Base-by-base conservation (phyloP, 2,329 filamentous ascomycete species). In the Alternaria rosae region DNA sequence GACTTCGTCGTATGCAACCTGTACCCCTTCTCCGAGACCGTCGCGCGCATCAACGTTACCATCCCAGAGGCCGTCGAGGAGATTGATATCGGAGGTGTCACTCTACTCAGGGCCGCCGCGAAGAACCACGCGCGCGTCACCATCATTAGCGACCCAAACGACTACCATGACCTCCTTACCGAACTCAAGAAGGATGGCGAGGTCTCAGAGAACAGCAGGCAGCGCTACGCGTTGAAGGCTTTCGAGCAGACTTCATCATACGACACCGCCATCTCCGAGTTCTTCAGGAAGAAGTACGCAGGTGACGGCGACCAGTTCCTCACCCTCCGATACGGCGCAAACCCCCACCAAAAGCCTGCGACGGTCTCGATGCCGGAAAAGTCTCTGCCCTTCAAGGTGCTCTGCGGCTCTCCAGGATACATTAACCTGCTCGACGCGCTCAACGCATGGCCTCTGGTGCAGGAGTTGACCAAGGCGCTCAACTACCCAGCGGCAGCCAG, bases 191-290 rank as follows among this genome's bases (percentile, higher is more conserved):
- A 93, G 80, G 79, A 91, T 69, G 94, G 94, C 65, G 92, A 94
- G 79, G 90, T 99, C 74, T 89, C 91, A 57, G 92, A 97, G 78
- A 85, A 88, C 63, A 96, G 89, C 85, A 90, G 94, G 71, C 93
- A 97, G 80, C 85, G 88, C 60, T 97, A 97, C 78, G 94, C 95
- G 25, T 88, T 98, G 75, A 99, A 99, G 87, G 95, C 95, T 15
- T 99, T 99, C 78, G 93, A 97, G 83, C 95, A 98, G 82, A 99
- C 95, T 41, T 93, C 95, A 68, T 93, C 97, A 80, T 99, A 99
- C 81, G 95, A 99, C 79, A 87, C 89, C 44, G 92, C 95, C 72
- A 99, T 99, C 79, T 91, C 94, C 35, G 92, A 92, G 76, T 99
- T 97, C 86, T 99, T 99, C 89, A 91, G 95, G 79, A 94, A 96